These are phyloP conservation scores for Corymbia calophylla DNA, from an alignment of 441 rosid species.

Conservation along the genomic window DNA sequence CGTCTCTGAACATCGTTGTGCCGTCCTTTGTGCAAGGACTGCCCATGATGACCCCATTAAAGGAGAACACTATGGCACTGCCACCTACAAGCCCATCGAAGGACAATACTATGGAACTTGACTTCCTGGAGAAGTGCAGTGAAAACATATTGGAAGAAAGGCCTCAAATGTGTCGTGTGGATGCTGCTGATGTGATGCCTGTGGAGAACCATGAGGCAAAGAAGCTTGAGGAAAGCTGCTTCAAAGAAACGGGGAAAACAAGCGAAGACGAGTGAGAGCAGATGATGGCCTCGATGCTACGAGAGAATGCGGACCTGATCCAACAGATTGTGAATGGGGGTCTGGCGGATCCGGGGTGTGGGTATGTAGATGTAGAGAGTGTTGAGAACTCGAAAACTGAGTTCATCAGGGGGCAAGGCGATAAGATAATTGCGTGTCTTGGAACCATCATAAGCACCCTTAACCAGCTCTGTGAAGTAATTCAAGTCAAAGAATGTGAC, in stretches of 20 bases:
- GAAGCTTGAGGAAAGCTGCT: background rate
- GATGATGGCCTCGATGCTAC: slow-evolving; percentile 29
- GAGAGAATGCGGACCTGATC: slow-evolving; percentile 40
- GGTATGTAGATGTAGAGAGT: background rate
- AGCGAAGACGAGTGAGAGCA: slow-evolving; percentile 17
- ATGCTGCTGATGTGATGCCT: background rate
- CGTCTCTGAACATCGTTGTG: background rate
- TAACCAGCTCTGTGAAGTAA: slow-evolving; percentile 18
- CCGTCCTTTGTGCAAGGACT: background rate
- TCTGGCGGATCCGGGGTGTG: slow-evolving; percentile 6
- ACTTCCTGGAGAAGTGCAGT: slow-evolving; percentile 5
- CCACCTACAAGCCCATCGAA: background rate
- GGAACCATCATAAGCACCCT: slow-evolving; percentile 28
- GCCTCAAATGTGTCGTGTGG: background rate
- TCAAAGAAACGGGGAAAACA: background rate
- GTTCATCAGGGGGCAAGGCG: slow-evolving; percentile 39
- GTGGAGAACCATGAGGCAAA: slow-evolving; percentile 7
- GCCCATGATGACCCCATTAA: background rate
- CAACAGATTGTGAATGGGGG: slow-evolving; percentile 32
- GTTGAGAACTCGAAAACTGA: slow-evolving; percentile 19
- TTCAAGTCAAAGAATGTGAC: background rate
- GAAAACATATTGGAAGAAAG: slow-evolving; percentile 9
- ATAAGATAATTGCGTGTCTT: slow-evolving; percentile 45
- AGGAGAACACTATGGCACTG: background rate
- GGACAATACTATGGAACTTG: background rate